Evolutionary conservation across 352 stramenopile genomes (phyloP).

Genomic region (Phytophthora sp.): DNA sequence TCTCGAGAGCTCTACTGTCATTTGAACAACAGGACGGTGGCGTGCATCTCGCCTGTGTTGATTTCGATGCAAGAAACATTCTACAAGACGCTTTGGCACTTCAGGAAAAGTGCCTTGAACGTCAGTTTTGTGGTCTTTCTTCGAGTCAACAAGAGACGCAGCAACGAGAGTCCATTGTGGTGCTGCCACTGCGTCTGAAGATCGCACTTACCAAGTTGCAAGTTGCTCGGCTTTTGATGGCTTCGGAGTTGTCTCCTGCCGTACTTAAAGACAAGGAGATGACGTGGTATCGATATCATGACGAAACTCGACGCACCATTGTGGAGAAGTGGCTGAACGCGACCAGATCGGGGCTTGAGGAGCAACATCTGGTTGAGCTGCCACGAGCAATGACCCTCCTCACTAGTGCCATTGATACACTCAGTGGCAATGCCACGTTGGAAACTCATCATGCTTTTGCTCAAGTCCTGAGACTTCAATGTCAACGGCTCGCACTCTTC

Average conservation of each 20-base stretch:
- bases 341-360: slow-evolving; percentile 37
- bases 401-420: slow-evolving; percentile 27
- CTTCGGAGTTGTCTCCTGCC: slow-evolving; percentile 31
- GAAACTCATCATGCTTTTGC: slow-evolving; percentile 35
- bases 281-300: slow-evolving; percentile 69
- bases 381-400: slow-evolving; percentile 41
- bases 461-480: slow-evolving; percentile 44
- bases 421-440: slow-evolving; percentile 11
- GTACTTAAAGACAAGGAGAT: slow-evolving; percentile 59
- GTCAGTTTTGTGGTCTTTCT: slow-evolving; percentile 2
- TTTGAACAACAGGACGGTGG: slow-evolving; percentile 1
- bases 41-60: not conserved
- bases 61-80: slow-evolving; percentile 18
- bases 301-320: slow-evolving; percentile 49
- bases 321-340: slow-evolving; percentile 78
- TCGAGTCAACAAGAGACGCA: not conserved
- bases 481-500: slow-evolving; percentile 50
- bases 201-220: slow-evolving; percentile 47
- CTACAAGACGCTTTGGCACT: slow-evolving; percentile 25
- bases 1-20: slow-evolving; percentile 10
- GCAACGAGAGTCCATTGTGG: slow-evolving; percentile 22
- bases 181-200: slow-evolving; percentile 26
- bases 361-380: slow-evolving; percentile 25
- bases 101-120: slow-evolving; percentile 11
- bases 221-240: slow-evolving; percentile 46